Percentiles rank a stretch among this genome's conserved stretches.
These are phyloP conservation scores for Mycena albidolilacea DNA, from an alignment of 768 basidiomycete genomes.

Conservation along the genomic window DNA sequence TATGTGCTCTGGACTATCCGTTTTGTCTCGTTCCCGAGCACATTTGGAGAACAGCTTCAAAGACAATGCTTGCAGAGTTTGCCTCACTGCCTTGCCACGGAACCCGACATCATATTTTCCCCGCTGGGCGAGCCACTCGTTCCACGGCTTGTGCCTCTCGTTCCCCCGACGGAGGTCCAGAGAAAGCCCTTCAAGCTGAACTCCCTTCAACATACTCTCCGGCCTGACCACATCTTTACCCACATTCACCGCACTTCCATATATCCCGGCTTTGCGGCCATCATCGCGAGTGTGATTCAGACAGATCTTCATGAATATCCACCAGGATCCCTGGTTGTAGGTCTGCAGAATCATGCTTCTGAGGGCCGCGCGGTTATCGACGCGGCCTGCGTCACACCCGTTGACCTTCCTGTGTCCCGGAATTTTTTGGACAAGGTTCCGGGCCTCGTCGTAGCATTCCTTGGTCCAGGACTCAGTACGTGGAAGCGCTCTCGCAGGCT, in stretches of 20 bases:
- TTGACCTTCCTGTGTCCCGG: no score
- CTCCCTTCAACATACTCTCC: neutral
- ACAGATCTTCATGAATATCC: conserved; percentile 2
- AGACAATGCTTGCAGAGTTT: neutral
- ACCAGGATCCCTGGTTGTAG: neutral
- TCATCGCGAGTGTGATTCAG: conserved; percentile 1
- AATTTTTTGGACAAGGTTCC: no score
- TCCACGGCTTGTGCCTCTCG: conserved; percentile 12
- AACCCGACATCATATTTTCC: conserved; percentile 22
- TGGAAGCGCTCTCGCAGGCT: neutral
- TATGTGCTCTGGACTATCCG: conserved; percentile 21
- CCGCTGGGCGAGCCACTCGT: conserved; percentile 4
- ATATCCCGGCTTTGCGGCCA: neutral
- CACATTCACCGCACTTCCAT: neutral
- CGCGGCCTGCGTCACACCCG: conserved; percentile 2
- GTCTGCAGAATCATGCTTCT: neutral
- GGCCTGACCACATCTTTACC: neutral
- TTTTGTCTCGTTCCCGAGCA: conserved; percentile 17
- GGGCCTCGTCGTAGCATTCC: neutral
- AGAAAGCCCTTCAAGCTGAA: neutral
- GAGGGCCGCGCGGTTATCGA: conserved; percentile 5
- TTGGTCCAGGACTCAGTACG: neutral
- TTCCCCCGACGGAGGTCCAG: neutral
- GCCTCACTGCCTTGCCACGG: neutral
- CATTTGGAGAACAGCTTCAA: neutral